Evolutionary conservation across 352 stramenopile species (phyloP), one percentile per base, ranked within the genome.

Genomic region (Phytophthora sansomeana): DNA sequence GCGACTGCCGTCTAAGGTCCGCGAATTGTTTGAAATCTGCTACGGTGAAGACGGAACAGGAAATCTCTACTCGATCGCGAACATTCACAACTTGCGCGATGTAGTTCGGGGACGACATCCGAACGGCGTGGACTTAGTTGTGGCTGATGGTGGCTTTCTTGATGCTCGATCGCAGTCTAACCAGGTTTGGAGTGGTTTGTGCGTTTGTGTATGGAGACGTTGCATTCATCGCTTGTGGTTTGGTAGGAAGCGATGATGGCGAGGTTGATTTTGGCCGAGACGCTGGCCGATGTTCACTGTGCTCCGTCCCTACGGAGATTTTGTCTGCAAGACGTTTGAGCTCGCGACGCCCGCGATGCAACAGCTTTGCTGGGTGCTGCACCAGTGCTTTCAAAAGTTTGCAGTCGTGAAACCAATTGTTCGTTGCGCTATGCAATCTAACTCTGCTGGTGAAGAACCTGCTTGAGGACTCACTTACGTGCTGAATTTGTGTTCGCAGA

Each of bases 271-370:
- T 32, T 89, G 26, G 85, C 85, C 1, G 83, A 95, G 47, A 52
- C 76, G 3, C 56, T 91, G 4, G 62, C 79, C 8, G n/a, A 92
- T 91, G 87, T 80, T 90, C 30, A 30, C 26, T 7, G 67, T 92
- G 1, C 58, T 95, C 14, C 52, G 61, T 4, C 19, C 67, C 0
- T 64, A 70, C 29, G 87, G 87, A 9, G 77, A 80, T 46, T 93
- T 95, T 59, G 58, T 90, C 9, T 92, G 83, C 65, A 95, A 95
- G 71, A 91, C 87, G 16, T 95, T 95, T 49, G 87, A 95, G 39
- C 35, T 95, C 10, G 62, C 77, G 28, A 89, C 80, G 5, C 66
- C 75, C 9, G 36, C 80, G 6, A 92, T 91, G 78, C 47, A 90
- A 16, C 53, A 91, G 44, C 69, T 95, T 6, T 69, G 84, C 14